Percentiles rank a stretch among this genome's conserved stretches.
Evolutionary conservation across 441 rosid genomes (phyloP).

Genomic region (Lepidium campestre): DNA sequence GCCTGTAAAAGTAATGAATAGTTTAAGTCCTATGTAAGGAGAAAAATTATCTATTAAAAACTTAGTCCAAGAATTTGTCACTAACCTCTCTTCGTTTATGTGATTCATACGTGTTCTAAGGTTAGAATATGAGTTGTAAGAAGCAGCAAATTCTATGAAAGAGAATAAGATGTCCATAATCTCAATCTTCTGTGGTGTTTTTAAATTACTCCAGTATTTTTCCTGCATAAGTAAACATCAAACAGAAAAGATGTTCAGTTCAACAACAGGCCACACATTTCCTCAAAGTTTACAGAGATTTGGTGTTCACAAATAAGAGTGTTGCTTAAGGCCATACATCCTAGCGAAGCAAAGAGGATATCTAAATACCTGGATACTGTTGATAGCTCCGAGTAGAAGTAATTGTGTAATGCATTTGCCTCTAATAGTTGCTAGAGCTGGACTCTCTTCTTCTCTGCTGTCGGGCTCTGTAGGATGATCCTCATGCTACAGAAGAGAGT

Average conservation of each 20-base stretch:
- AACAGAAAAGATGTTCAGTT: slow-evolving; percentile 11
- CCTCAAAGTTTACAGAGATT: background rate
- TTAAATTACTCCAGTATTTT: slow-evolving; percentile 91
- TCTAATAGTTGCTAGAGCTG: slow-evolving; percentile 73
- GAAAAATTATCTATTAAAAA: background rate
- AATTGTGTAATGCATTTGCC: slow-evolving; percentile 97
- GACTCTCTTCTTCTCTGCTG: slow-evolving; percentile 80
- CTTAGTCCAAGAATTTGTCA: slow-evolving; percentile 4
- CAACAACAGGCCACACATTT: background rate
- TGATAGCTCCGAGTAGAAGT: slow-evolving; percentile 89
- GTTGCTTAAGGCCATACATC: background rate
- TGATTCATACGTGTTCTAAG: slow-evolving; percentile 86
- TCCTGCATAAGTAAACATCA: slow-evolving; percentile 44
- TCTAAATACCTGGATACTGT: slow-evolving; percentile 84
- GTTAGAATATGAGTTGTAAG: slow-evolving; percentile 84
- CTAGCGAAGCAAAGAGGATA: slow-evolving; percentile 2
- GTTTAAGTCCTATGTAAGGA: slow-evolving; percentile 1
- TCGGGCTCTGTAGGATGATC: slow-evolving; percentile 60
- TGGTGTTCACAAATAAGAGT: background rate
- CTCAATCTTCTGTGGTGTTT: slow-evolving; percentile 70
- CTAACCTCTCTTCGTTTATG: slow-evolving; percentile 80
- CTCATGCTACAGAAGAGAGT: slow-evolving; percentile 47
- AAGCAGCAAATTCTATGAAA: slow-evolving; percentile 86
- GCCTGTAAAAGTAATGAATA: slow-evolving; percentile 50
- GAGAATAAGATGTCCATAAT: slow-evolving; percentile 89